Base-by-base conservation (phyloP, 1,139 yeast species). In the Taphrina pruni region DNA sequence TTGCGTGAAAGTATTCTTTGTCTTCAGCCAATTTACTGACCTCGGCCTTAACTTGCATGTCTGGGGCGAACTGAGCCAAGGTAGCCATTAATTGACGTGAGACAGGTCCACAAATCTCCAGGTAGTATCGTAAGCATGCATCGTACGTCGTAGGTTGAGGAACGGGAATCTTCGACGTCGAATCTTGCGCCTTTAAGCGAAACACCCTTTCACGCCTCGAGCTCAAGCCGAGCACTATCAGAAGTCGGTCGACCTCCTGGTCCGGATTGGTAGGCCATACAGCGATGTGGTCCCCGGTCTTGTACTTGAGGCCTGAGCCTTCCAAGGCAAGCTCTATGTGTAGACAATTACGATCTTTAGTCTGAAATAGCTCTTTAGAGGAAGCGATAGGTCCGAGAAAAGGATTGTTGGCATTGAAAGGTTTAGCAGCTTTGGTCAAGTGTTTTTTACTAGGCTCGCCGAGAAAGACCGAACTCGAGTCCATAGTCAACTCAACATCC, bases 271-370 rank as follows among this genome's bases (percentile, higher is more conserved):
- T 90, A 52, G 98, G 94, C 96, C 97, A 90, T 71, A 94, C 82
- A 12, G 97, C 98, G 74, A 94, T 81, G 79, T 94, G 99, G 78
- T 94, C 99, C 78, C 99, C 99, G 11, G 99, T 94, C 66, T 92
- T 83, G 79, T 94, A 94, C 76, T 88, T 87, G 77, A 94, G 81
- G 75, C 89, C 89, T 3, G 95, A 86, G 54, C 81, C 85, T 1
- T 91, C 83, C 65, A 92, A 81, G 76, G 93, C 97, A 75, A 95
- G 87, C 78, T 94, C 99, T 70, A 89, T 86, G 77, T 94, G 99
- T 71, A 94, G 86, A 81, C 99, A 94, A 74, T 86, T 85, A 81
- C 98, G 88, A 54, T 83, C 85, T 21, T 81, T 77, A 1, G 88
- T 81, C 70, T 81, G 81, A 81, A 93, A 93, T 72, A 95, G 83